These are phyloP conservation scores for Antitrichia curtipendula DNA, from an alignment of 225 moss, liverwort and hornwort species.

Conservation along the genomic window DNA sequence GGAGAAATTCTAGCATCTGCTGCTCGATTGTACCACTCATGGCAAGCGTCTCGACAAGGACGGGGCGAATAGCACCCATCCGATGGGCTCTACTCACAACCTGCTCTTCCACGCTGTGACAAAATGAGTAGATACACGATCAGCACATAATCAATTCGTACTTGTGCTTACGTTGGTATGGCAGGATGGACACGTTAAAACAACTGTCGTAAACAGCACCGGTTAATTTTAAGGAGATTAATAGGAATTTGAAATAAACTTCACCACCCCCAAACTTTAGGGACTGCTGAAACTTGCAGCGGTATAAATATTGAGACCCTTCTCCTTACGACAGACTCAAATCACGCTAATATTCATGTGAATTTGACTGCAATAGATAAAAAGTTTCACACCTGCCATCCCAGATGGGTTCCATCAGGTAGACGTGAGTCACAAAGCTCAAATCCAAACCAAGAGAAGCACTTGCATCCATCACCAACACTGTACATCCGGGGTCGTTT, in stretches of 20 bases:
- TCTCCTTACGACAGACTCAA: not conserved
- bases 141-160: not conserved
- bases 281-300: not conserved
- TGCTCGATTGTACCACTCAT: conserved; percentile 96
- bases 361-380: not conserved
- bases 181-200: not conserved
- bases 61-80: conserved; percentile 81
- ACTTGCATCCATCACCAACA: conserved; percentile 90
- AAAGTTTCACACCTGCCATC: conserved; percentile 64
- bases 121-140: not conserved
- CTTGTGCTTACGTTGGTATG: not conserved
- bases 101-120: conserved; percentile 84
- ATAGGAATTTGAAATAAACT: not conserved
- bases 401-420: conserved; percentile 98
- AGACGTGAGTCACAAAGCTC: conserved; percentile 91
- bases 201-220: not conserved
- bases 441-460: conserved; percentile 84
- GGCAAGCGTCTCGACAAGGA: conserved; percentile 87
- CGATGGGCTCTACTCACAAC: conserved; percentile 95
- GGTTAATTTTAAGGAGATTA: not conserved
- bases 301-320: not conserved
- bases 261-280: not conserved
- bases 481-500: conserved; percentile 62
- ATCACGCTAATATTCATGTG: not conserved
- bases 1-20: conserved; percentile 74